Evolutionary conservation across 495 filamentous ascomycete genomes (phyloP), one percentile per base, ranked within the genome.

Genomic region (Staphylotrichum longicolle): DNA sequence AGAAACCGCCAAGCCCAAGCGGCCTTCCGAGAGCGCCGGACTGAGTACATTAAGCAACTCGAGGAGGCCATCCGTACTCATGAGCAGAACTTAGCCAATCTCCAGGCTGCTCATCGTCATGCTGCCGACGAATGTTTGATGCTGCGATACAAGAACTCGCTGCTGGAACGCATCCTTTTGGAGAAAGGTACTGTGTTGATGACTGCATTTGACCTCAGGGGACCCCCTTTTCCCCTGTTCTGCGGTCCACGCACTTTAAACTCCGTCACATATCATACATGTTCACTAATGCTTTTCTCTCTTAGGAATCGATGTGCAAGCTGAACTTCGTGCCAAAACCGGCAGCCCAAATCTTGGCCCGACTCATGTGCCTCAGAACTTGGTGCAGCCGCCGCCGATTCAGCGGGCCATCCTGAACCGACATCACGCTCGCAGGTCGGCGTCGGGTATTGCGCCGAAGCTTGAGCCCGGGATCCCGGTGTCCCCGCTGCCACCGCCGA

Each of bases 21-120:
- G 49, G 94, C 94, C 35, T 98, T 98, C 70, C 87, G 94, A 50
- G 94, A 98, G 74, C 87, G 94, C 62, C 87, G 94, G 63, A 98
- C 95, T 34, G 94, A 98, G 78, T 98, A 98, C 73, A 98, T 98
- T 79, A 97, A 97, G 77, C 95, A 98, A 74, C 84, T 98, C 10
- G 94, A 98, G 75, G 90, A 91, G 56, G 96, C 92, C 58, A 98
- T 98, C 75, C 95, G 96, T 72, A 92, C 91, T 64, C 94, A 98
- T 80, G 94, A 98, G 75, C 91, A 96, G 63, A 89, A 88, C 63
- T 79, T 98, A 44, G 88, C 93, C 64, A 93, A 85, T 65, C 81
- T 98, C 59, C 95, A 97, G 74, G 90, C 94, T 67, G 95, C 91
- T 54, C 94, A 98, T 71, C 89, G 95, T 57, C 91, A 85, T 66